phyloP scores from a whole-genome alignment of 1,139 yeast species.

The Suhomyces chickasaworum region DNA sequence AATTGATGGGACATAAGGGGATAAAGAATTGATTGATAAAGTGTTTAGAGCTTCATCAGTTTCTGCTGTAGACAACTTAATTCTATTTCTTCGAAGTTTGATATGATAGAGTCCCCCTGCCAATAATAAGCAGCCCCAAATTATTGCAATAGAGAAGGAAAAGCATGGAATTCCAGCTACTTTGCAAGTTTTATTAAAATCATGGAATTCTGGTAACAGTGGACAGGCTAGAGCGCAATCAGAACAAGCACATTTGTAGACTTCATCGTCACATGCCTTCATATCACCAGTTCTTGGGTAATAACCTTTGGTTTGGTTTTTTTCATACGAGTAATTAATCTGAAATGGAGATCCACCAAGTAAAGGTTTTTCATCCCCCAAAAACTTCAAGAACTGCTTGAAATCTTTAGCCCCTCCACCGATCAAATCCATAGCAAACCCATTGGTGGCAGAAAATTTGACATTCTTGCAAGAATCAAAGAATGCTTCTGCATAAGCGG shows the following conservation, averaged over 20 bases:
- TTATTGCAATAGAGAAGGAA: conserved; percentile 58
- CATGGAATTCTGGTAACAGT: conserved; percentile 47
- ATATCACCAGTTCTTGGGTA: conserved; percentile 34
- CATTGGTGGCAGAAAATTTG: conserved; percentile 92
- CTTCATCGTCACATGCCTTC: conserved; percentile 62
- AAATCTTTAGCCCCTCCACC: conserved; percentile 93
- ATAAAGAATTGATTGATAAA: conserved; percentile 1
- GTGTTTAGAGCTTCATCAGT: conserved; percentile 1
- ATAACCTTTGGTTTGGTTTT: conserved; percentile 24
- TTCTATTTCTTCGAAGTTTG: conserved; percentile 23
- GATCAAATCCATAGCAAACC: conserved; percentile 92
- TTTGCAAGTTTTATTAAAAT: conserved; percentile 43
- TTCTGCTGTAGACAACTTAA: neutral
- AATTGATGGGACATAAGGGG: neutral
- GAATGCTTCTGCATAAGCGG: conserved; percentile 60
- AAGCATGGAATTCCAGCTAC: conserved; percentile 73
- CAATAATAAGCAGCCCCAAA: conserved; percentile 45
- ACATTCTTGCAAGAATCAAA: conserved; percentile 86
- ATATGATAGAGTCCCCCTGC: conserved; percentile 44
- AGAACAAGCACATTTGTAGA: conserved; percentile 83
- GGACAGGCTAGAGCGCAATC: conserved; percentile 90
- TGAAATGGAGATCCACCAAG: conserved; percentile 97
- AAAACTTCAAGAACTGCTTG: conserved; percentile 72
- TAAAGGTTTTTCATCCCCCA: conserved; percentile 92
- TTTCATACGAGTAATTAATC: conserved; percentile 67